These are phyloP conservation scores for Yarrowia porcina DNA, from an alignment of 805 yeast species.

Conservation along the genomic window DNA sequence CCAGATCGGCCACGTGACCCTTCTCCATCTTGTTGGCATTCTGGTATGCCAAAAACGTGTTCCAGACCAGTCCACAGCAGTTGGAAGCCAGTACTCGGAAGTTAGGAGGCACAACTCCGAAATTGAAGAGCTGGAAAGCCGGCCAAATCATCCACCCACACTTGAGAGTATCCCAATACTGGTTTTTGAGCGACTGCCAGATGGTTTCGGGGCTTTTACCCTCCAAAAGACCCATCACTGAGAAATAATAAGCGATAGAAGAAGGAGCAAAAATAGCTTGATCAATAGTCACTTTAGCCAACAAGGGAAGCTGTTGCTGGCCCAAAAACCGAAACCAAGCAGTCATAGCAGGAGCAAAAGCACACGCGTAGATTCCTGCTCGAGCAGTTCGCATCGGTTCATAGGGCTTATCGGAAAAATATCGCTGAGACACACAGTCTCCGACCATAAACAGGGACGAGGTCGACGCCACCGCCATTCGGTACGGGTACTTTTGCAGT, in stretches of 20 bases:
- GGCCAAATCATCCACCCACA: slow-evolving; percentile 94
- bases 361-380: slow-evolving; percentile 66
- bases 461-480: slow-evolving; percentile 22
- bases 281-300: slow-evolving; percentile 60
- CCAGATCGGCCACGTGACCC: not conserved
- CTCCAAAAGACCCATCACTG: slow-evolving; percentile 66
- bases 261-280: slow-evolving; percentile 74
- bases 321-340: slow-evolving; percentile 62
- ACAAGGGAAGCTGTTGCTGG: slow-evolving; percentile 39
- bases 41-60: slow-evolving; percentile 59
- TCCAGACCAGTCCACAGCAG: slow-evolving; percentile 75
- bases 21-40: slow-evolving; percentile 19
- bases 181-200: slow-evolving; percentile 36
- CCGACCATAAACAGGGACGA: slow-evolving; percentile 21
- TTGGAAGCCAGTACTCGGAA: slow-evolving; percentile 68
- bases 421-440: slow-evolving; percentile 16
- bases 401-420: slow-evolving; percentile 34
- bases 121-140: slow-evolving; percentile 67
- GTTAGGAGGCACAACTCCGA: slow-evolving; percentile 66
- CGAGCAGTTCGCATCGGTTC: slow-evolving; percentile 58
- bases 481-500: slow-evolving; percentile 19
- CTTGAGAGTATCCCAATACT: slow-evolving; percentile 55
- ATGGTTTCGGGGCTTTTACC: slow-evolving; percentile 45
- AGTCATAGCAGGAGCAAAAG: slow-evolving; percentile 72
- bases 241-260: slow-evolving; percentile 67